Evolutionary conservation across 148 eudicot species (phyloP), one percentile per base, ranked within the genome.

Genomic region (Chenopodium album): DNA sequence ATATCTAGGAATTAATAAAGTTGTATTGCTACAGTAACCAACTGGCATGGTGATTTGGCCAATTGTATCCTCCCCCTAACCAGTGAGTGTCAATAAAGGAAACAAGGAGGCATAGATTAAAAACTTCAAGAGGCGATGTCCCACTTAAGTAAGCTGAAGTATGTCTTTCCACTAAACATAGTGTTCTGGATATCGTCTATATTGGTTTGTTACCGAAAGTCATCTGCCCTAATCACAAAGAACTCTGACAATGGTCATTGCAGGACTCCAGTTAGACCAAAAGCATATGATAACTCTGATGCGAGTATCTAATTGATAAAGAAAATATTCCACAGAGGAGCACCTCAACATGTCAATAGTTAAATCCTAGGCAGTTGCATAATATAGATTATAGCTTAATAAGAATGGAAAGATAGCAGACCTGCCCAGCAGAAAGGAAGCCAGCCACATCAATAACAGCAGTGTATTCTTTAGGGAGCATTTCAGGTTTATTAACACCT

Each of bases 401-500:
- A 34, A 70, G 31, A 29, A 50, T 9, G 65, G 74, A 59, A 22
- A 77, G 41, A 68, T 37, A 32, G 26, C 34, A 85, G 77, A 95
- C 97, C 97, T 93, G 98, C 34, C 99, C 99, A 78, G 88, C 92
- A 20, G 99, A 95, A 78, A 95, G 92, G 88, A 95, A 95, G 44
- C 99, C 99, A 41, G 99, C 99, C 86, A 94, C 96, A 85, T 95
- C 99, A 84, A 95, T 92, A 26, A 95, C 93, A 2, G 97, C 60
- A 31, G 91, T 92, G 68, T 86, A 93, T 76, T 92, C 98, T 71
- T 89, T 85, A 44, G 99, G 99, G 47, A 95, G 94, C 87, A 95
- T 85, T 84, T 95, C 97, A 73, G 99, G 99, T 88, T 95, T 93
- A 93, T 95, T 93, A 66, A 95, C 99, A 79, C 97, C 99, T 50